phyloP scores from a whole-genome alignment of 257 asterid species.

The Nicotiana otophora region DNA sequence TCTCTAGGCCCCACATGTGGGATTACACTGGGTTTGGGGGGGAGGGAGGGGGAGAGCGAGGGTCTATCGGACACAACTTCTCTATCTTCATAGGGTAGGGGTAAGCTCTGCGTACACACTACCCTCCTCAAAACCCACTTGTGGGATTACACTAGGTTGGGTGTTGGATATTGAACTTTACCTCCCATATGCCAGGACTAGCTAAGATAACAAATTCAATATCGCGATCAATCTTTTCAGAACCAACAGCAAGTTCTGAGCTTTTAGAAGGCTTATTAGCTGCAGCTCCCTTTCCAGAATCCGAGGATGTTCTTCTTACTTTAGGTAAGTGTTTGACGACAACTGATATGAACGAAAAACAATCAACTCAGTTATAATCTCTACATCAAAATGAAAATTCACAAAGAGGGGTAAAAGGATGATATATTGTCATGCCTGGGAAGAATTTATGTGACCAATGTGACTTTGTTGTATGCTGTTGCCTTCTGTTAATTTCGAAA shows the following conservation, averaged over 20 bases:
- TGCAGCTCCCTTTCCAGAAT: constrained; percentile 7
- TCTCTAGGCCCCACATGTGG: too few species aligned
- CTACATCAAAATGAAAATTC: not conserved
- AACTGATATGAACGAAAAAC: constrained; percentile 17
- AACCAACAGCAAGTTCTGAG: constrained; percentile 36
- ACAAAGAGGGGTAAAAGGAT: not conserved
- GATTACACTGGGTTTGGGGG: too few species aligned
- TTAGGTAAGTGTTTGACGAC: constrained; percentile 16
- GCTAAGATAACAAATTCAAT: constrained; percentile 62
- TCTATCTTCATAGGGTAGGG: too few species aligned
- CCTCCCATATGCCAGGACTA: constrained; percentile 65
- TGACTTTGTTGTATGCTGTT: constrained; percentile 13
- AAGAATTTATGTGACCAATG: constrained; percentile 35
- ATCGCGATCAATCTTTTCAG: constrained; percentile 33
- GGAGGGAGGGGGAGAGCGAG: too few species aligned
- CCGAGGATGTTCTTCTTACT: not conserved
- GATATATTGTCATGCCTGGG: constrained; percentile 24
- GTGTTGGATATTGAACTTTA: constrained; percentile 11
- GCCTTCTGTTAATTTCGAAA: constrained; percentile 33
- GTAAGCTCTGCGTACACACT: too few species aligned
- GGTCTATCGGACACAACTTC: too few species aligned
- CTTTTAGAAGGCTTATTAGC: constrained; percentile 15
- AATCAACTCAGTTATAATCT: not conserved
- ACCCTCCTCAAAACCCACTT: too few species aligned
- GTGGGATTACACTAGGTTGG: too few species aligned